Conservation (phyloP, 2,329 filamentous ascomycete genomes). For the Alternaria novae-zelandiae region DNA sequence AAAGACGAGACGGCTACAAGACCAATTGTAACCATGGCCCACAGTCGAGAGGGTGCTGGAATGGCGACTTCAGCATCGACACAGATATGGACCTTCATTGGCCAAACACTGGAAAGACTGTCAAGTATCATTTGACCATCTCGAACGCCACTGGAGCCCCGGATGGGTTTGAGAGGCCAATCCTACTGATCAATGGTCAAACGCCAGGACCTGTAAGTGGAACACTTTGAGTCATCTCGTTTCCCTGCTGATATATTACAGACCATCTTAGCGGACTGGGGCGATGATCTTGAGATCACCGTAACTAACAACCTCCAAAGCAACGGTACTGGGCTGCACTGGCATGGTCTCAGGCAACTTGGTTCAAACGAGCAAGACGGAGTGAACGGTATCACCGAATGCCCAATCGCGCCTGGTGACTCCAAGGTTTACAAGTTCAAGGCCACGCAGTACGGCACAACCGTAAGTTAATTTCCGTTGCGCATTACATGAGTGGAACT, state of each 20-base stretch:
- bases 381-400: slow-evolving; percentile 63
- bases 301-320: slow-evolving; percentile 45
- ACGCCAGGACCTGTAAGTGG: slow-evolving; percentile 55
- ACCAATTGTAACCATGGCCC: slow-evolving; percentile 31
- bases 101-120: slow-evolving; percentile 50
- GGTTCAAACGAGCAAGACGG: slow-evolving; percentile 54
- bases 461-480: slow-evolving; percentile 20
- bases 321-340: slow-evolving; percentile 60
- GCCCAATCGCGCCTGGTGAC: slow-evolving; percentile 68
- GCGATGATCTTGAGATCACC: slow-evolving; percentile 48
- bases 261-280: slow-evolving; percentile 52
- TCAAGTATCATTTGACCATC: slow-evolving; percentile 54
- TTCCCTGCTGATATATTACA: slow-evolving; percentile 35
- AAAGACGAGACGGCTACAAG: slow-evolving; percentile 16
- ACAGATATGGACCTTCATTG: slow-evolving; percentile 54
- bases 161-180: slow-evolving; percentile 52
- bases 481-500: background rate
- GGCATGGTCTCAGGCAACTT: slow-evolving; percentile 58
- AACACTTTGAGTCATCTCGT: background rate
- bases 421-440: slow-evolving; percentile 43
- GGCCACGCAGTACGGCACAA: slow-evolving; percentile 46
- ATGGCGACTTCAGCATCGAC: slow-evolving; percentile 47
- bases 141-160: slow-evolving; percentile 53
- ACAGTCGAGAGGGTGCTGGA: slow-evolving; percentile 32
- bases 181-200: slow-evolving; percentile 55